Evolutionary conservation across 371 early-diverging fungal species (phyloP), one percentile per base, ranked within the genome.

Genomic region (Mucor velutinosus): DNA sequence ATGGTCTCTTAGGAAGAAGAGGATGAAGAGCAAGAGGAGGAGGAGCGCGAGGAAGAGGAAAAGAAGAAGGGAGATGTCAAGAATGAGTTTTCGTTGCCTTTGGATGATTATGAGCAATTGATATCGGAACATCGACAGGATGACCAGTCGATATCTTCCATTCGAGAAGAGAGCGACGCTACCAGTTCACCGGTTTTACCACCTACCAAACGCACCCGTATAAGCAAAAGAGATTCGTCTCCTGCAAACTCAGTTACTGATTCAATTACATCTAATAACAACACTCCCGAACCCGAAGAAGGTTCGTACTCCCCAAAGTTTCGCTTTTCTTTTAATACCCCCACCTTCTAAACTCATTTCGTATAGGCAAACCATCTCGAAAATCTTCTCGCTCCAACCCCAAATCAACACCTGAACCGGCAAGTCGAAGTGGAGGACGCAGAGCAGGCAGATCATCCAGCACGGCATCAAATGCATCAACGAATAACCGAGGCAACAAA

Each of bases 251-350:
- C 83, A 39, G 79, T 72, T 32, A 81, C 76, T 65, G 76, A 76
- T 72, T 80, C 83, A 21, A 75, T 77, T 29, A 78, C 91, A 61
- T 85, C 93, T 53, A 78, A 87, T 57, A 82, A 88, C 49, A 82
- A 88, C 49, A 82, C 86, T 60, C 83, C 89, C 43, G 82, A 86
- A 61, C 82, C 84, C 69, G 84, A 90, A 77, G 86, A 85, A 73
- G 76, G 87, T 83, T 33, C 7, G 25, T 67, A 14, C 32, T 32
- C 58, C 64, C 43, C 25, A 37, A 51, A 51, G 17, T 45, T 45
- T 45, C n/a, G 4, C 19, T 45, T 45, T 43, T 45, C n/a, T n/a
- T 45, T 19, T 45, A 45, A 47, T n/a, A 41, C 61, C 61, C 60
- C 43, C 17, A 47, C 61, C n/a, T 53, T 25, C 25, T 25, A 21